These are phyloP conservation scores for Teratosphaeria epicoccoides DNA, from an alignment of 2,329 filamentous ascomycete genomes.

Conservation along the genomic window DNA sequence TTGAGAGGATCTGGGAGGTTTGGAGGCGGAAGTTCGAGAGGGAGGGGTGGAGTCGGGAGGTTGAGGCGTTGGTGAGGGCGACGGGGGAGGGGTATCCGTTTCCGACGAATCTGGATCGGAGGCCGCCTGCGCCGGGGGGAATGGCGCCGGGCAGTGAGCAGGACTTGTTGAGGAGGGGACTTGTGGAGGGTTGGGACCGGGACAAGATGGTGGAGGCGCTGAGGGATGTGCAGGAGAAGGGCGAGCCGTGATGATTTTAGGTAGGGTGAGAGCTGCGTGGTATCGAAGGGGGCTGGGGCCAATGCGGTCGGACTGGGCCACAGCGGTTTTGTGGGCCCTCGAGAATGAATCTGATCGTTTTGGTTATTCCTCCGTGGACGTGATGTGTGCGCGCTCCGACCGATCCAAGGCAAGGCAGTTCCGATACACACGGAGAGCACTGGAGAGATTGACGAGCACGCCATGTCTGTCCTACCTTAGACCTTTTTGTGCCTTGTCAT, in stretches of 20 bases:
- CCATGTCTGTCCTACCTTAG: too few relatives aligned
- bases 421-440: too few relatives aligned
- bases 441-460: too few relatives aligned
- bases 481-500: too few relatives aligned
- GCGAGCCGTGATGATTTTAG: slow-evolving; percentile 11
- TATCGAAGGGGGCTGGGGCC: too few relatives aligned
- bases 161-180: slow-evolving; percentile 37
- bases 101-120: slow-evolving; percentile 49
- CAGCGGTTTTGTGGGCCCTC: too few relatives aligned
- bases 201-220: slow-evolving; percentile 29
- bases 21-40: slow-evolving; percentile 25
- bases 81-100: slow-evolving; percentile 52
- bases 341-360: too few relatives aligned
- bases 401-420: too few relatives aligned
- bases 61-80: slow-evolving; percentile 40
- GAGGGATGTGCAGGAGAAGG: slow-evolving; percentile 15
- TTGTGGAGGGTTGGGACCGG: slow-evolving; percentile 34
- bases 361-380: too few relatives aligned
- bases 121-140: slow-evolving; percentile 44
- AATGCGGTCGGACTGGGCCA: too few relatives aligned
- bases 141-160: slow-evolving; percentile 54
- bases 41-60: slow-evolving; percentile 31
- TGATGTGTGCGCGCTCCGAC: too few relatives aligned
- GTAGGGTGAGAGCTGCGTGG: too few relatives aligned
- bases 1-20: slow-evolving; percentile 37